Evolutionary conservation across 495 filamentous ascomycete species (phyloP).

Genomic region (Cercophora scortea): DNA sequence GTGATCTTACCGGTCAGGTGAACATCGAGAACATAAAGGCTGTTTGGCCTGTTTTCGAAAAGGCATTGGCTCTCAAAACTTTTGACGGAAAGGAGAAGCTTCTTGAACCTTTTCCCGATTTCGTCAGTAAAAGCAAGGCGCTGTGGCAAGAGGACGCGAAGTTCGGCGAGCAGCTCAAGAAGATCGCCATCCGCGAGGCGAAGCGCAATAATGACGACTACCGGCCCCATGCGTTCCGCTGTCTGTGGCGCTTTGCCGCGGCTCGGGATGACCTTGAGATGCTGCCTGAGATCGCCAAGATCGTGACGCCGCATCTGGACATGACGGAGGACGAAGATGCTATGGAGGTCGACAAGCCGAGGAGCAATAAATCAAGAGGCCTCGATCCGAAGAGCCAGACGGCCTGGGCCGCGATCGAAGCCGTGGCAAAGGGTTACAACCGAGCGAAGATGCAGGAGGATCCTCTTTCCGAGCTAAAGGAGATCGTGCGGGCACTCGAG

Average conservation of each 20-base stretch:
- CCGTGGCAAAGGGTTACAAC: conserved; percentile 33
- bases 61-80: conserved; percentile 74
- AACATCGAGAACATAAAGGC: conserved; percentile 46
- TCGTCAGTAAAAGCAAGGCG: conserved; percentile 52
- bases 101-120: conserved; percentile 73
- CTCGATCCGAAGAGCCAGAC: conserved; percentile 26
- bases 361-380: conserved; percentile 23
- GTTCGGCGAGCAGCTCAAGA: conserved; percentile 36
- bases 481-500: conserved; percentile 21
- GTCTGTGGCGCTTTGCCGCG: conserved; percentile 61
- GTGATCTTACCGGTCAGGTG: conserved; percentile 41
- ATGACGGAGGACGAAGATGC: conserved; percentile 46
- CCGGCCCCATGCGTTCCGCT: conserved; percentile 63
- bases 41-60: conserved; percentile 77
- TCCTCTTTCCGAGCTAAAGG: conserved; percentile 22
- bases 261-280: conserved; percentile 58
- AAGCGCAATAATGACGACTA: conserved; percentile 81
- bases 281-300: conserved; percentile 54
- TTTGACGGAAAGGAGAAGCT: conserved; percentile 92
- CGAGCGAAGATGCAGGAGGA: conserved; percentile 23
- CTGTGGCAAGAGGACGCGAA: conserved; percentile 49
- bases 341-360: conserved; percentile 52
- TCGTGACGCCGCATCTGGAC: conserved; percentile 53
- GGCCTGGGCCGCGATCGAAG: conserved; percentile 33
- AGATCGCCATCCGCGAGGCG: conserved; percentile 76